phyloP scores from a whole-genome alignment of 352 stramenopile genomes.

The Phytophthora kernoviae region DNA sequence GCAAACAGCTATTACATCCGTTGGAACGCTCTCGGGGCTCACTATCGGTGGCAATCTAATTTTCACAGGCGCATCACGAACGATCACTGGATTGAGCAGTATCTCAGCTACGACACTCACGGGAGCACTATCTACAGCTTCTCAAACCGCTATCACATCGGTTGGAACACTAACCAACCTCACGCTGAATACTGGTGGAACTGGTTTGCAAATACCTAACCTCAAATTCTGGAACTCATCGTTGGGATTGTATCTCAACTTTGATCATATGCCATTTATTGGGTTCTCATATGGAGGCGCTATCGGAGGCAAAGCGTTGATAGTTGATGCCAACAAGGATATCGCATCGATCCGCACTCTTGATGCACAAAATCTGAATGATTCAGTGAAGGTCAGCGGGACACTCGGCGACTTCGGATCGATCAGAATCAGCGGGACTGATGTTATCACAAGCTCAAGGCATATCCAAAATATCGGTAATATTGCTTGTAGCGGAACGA shows the following conservation, averaged over 20 bases:
- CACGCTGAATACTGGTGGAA: background rate
- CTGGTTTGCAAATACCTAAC: background rate
- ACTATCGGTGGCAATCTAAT: background rate
- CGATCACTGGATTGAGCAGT: background rate
- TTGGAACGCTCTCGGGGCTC: too few relatives aligned
- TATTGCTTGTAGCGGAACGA: background rate
- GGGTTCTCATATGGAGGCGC: background rate
- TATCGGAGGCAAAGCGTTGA: background rate
- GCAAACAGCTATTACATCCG: background rate
- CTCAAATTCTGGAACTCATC: background rate
- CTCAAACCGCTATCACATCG: background rate
- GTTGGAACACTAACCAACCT: background rate
- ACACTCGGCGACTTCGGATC: background rate
- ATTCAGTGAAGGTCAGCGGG: background rate
- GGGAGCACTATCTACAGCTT: background rate
- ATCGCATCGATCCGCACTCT: background rate
- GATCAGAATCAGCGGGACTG: background rate
- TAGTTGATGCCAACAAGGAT: constrained; percentile 1
- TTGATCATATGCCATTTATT: constrained; percentile 3
- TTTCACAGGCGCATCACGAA: constrained; percentile 1
- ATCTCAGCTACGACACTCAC: background rate
- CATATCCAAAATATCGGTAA: background rate
- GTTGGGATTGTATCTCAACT: background rate
- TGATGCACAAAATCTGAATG: background rate
- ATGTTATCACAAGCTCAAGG: background rate